phyloP scores from a whole-genome alignment of 768 basidiomycete genomes.

The Boletus speciosus region DNA sequence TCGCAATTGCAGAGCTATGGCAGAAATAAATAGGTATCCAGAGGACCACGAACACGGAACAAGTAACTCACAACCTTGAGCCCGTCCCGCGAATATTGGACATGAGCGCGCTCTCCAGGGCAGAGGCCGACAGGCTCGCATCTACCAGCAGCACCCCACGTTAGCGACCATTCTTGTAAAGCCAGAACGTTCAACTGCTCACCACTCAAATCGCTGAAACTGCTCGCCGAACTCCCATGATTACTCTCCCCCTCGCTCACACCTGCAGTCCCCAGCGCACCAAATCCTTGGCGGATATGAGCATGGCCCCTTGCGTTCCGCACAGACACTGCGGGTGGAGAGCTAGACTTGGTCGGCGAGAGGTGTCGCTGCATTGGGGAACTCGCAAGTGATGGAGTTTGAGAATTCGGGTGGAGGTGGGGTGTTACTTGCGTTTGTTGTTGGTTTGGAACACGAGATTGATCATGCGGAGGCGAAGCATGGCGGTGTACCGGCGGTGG shows the following conservation, averaged over 20 bases:
- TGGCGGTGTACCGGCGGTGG: constrained; percentile 30
- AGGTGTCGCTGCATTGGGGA: constrained; percentile 48
- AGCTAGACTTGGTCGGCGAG: constrained; percentile 55
- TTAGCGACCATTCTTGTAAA: neutral
- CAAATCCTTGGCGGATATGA: constrained; percentile 45
- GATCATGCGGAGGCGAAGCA: constrained; percentile 23
- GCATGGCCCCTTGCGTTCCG: constrained; percentile 51
- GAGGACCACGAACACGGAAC: neutral
- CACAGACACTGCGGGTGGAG: constrained; percentile 56
- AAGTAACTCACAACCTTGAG: constrained; percentile 62
- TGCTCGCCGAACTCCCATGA: constrained; percentile 71
- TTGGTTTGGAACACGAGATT: constrained; percentile 1
- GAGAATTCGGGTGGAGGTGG: constrained; percentile 14
- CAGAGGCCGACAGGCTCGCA: constrained; percentile 73
- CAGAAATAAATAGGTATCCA: neutral
- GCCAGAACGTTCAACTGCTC: constrained; percentile 19
- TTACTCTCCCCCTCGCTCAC: constrained; percentile 57
- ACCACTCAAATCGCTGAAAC: constrained; percentile 89
- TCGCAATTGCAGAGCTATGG: constrained; percentile 34
- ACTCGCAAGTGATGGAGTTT: constrained; percentile 12
- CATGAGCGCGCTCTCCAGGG: constrained; percentile 73
- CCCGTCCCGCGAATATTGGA: constrained; percentile 68
- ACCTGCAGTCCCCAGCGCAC: constrained; percentile 37
- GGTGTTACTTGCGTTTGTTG: constrained; percentile 3
- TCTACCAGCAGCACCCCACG: constrained; percentile 37